These are phyloP conservation scores for Bimuria novae-zelandiae DNA, from an alignment of 2,329 filamentous ascomycete genomes.

Conservation along the genomic window DNA sequence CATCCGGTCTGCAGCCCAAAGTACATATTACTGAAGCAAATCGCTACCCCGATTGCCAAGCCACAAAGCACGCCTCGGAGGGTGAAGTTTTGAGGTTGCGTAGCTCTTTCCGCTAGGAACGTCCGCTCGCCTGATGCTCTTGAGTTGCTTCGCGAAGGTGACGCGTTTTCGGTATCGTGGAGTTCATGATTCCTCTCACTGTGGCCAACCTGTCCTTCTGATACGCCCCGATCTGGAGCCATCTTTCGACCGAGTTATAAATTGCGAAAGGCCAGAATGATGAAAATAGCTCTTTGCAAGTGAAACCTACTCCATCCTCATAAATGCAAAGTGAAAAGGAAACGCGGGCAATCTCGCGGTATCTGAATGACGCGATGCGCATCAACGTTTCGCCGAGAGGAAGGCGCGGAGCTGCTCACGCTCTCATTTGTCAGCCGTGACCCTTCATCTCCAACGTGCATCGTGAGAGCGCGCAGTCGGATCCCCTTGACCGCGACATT, in stretches of 20 bases:
- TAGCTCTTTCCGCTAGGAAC: conserved; percentile 39
- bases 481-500: background rate
- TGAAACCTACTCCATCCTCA: background rate
- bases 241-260: conserved; percentile 8
- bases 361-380: conserved; percentile 29
- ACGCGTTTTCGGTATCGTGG: conserved; percentile 22
- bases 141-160: conserved; percentile 18
- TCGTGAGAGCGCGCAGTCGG: too few species aligned
- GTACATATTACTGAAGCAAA: conserved; percentile 97
- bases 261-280: background rate
- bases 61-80: conserved; percentile 78
- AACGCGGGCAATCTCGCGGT: background rate
- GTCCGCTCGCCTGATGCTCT: conserved; percentile 23
- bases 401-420: background rate
- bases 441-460: conserved; percentile 21
- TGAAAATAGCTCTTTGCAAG: background rate
- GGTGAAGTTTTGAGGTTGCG: conserved; percentile 74
- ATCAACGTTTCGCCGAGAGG: conserved; percentile 2
- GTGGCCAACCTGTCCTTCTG: conserved; percentile 9
- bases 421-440: conserved; percentile 36
- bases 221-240: conserved; percentile 43
- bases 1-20: conserved; percentile 93
- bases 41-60: conserved; percentile 81
- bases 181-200: conserved; percentile 27
- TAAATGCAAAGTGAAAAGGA: background rate